Evolutionary conservation across 352 stramenopile genomes (phyloP), one percentile per base, ranked within the genome.

Genomic region (Phytopythium delawarense): DNA sequence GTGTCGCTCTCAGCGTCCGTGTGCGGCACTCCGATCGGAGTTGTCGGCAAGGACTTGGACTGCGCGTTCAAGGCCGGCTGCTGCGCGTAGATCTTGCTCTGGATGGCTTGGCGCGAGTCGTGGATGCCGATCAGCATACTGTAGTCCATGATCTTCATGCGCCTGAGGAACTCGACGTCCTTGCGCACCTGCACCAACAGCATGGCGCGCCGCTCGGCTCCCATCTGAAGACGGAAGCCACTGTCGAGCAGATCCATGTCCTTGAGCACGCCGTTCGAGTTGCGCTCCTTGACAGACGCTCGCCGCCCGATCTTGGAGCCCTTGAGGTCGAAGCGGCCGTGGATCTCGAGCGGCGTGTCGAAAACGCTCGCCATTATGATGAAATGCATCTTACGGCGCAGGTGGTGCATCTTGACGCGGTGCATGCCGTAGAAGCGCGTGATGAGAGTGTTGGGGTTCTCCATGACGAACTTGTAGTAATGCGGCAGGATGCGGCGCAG

Each of bases 401-500:
- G 60, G 72, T 98, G 92, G 70, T 98, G 95, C 65, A 99, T 94
- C 74, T 99, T 99, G 44, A 99, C 95, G 61, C 96, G 94, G 71
- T 99, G 97, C 90, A 98, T 98, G 57, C 97, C 97, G 63, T 98
- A 94, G 70, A 99, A 99, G 50, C 97, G 93, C 25, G 97, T 97
- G 55, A 99, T 84, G 21, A 99, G 76, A 15, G 97, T 99, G 74
- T 99, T 97, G 6, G 96, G 95, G 79, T 99, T 98, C 65, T 98
- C 81, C 67, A 92, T 91, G 39, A 98, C 96, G 67, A 99, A 97
- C 63, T 97, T 92, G 82, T 99, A 99, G 72, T 99, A 99, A 63
- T 99, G 89, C 7, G 96, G 96, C 35, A 99, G 66, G 66, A 99
- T 98, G 61, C 96, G 86, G 9, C 95, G 85, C 57, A 99, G 83